These are phyloP conservation scores for Xanthoparmelia taractica DNA, from an alignment of 495 filamentous ascomycete genomes.

Conservation along the genomic window DNA sequence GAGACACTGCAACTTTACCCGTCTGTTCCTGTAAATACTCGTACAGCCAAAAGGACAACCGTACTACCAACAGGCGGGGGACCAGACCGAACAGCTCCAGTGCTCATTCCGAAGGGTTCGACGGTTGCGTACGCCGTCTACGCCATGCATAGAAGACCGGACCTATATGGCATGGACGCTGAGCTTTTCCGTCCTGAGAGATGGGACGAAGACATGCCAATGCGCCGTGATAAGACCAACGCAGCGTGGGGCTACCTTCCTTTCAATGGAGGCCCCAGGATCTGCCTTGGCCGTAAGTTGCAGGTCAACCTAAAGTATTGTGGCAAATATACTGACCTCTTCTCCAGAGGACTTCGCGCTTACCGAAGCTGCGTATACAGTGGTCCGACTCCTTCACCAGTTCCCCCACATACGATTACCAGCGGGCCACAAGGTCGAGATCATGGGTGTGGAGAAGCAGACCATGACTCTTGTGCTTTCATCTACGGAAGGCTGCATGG, in stretches of 20 bases:
- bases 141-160: slow-evolving; percentile 41
- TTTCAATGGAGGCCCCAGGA: too few relatives aligned
- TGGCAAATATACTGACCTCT: background rate
- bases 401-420: slow-evolving; percentile 29
- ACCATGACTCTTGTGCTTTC: slow-evolving; percentile 17
- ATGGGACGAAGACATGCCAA: slow-evolving; percentile 34
- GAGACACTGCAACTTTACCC: slow-evolving; percentile 29
- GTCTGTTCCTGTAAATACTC: slow-evolving; percentile 16
- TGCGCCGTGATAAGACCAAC: background rate
- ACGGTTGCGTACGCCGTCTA: slow-evolving; percentile 38
- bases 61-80: slow-evolving; percentile 47
- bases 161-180: slow-evolving; percentile 46
- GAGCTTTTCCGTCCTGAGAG: slow-evolving; percentile 46
- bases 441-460: slow-evolving; percentile 21
- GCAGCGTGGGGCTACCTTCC: background rate
- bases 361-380: slow-evolving; percentile 39
- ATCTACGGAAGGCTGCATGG: slow-evolving; percentile 16
- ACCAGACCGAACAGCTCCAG: slow-evolving; percentile 35
- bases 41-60: slow-evolving; percentile 30
- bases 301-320: background rate
- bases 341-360: slow-evolving; percentile 41
- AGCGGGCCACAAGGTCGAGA: slow-evolving; percentile 10
- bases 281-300: slow-evolving; percentile 14
- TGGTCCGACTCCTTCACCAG: slow-evolving; percentile 38
- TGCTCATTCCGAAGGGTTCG: slow-evolving; percentile 32